phyloP scores from a whole-genome alignment of 495 filamentous ascomycete genomes.

The Letharia columbiana region DNA sequence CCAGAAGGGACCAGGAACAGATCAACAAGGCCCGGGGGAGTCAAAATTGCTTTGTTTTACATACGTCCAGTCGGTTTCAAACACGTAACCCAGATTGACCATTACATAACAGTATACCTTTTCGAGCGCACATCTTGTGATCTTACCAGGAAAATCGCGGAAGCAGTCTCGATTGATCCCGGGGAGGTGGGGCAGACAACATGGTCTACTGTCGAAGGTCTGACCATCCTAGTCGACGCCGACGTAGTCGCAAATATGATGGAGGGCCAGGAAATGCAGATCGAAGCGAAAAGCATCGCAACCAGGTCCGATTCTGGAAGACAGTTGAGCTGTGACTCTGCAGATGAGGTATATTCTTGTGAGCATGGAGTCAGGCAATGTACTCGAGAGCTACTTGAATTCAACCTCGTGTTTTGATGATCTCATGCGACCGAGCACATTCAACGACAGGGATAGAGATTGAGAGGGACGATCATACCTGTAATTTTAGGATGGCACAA shows the following conservation, averaged over 20 bases:
- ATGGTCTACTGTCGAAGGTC: not conserved
- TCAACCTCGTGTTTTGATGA: not conserved
- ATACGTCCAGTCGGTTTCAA: not conserved
- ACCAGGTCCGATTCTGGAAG: not conserved
- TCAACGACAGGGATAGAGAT: not conserved
- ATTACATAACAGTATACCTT: not conserved
- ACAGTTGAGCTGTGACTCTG: not conserved
- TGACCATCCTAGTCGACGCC: not conserved
- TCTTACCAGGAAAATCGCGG: not conserved
- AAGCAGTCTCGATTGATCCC: not conserved
- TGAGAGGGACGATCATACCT: not conserved
- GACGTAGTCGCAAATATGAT: not conserved
- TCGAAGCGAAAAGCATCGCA: not conserved
- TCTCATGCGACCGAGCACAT: not conserved
- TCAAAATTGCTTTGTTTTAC: not conserved
- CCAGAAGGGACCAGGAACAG: not conserved
- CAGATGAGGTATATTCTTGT: not conserved
- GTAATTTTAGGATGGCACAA: too few species aligned
- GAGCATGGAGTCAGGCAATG: not conserved
- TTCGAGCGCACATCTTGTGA: not conserved
- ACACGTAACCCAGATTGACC: not conserved
- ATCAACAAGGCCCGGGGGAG: not conserved
- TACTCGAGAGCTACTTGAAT: not conserved
- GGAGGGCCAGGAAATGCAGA: not conserved
- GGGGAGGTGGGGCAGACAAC: not conserved